Base-by-base conservation (phyloP, 116 monocot species). In the Phalaenopsis hybrid region DNA sequence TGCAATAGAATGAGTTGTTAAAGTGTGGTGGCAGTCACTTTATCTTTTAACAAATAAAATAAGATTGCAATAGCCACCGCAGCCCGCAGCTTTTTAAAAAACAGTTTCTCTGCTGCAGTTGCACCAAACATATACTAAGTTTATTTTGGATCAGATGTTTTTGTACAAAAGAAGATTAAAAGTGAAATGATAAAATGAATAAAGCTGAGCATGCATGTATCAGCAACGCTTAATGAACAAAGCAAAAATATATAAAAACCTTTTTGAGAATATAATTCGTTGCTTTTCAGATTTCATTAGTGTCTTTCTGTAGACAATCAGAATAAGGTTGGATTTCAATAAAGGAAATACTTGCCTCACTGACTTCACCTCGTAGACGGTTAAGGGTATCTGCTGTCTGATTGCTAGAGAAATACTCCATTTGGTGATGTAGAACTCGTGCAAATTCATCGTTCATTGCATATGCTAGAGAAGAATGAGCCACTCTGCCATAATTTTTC, bases 371-470 rank as follows among this genome's bases (percentile, higher is more conserved):
- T 57, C 93, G 85, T 8, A 95, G 85, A 78, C 98, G 95, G 57
- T 92, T 99, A 70, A 98, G 90, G 11, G 92, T 90, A 82, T 98
- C 98, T 31, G 85, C 91, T 84, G 85, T 95, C 17, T 92, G 95
- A 82, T 92, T 99, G 80, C 95, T 92, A 0, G 95, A 95, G 81
- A 93, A 99, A 81, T 84, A 93, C 83, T 95, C 98, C 98, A 99
- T 99, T 77, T 99, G 98, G 84, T 99, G 98, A 88, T 99, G 95
- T 28, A 95, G 85, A 17, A 99, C 98, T 84, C 98, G 90, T 9
- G 95, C 93, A 78, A 99, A 99, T 78, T 99, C 98, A 87, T 99
- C 98, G 63, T 99, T 99, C 93, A 99, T 95, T n/a, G 92, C 93
- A 87, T 99, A 99, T 57, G 98, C 98, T 41, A 95, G 74, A 37